Evolutionary conservation across 2,329 filamentous ascomycete genomes (phyloP), one percentile per base, ranked within the genome.

Genomic region (Diaporthe ampelina): DNA sequence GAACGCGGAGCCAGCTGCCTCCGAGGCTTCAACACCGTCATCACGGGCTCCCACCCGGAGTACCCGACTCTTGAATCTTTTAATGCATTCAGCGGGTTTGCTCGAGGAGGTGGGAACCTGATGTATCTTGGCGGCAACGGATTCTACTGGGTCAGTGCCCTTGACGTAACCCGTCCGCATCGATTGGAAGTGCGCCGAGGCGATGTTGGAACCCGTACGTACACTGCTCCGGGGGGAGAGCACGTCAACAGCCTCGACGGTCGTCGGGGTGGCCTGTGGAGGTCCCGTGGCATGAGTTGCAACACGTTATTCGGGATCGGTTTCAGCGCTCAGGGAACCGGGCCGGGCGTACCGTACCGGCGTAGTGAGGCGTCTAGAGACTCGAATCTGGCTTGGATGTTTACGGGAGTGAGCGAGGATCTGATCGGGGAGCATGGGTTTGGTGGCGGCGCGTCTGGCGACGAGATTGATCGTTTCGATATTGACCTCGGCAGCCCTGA

Each of bases 1-100:
- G 37, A 74, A 40, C 72, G 75, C 6, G 81, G 79, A 6, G 61
- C 70, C 7, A 67, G 57, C 17, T 70, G 74, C 1, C 52, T 80
- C 3, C 50, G 69, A 0, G 73, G 74, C 2, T 82, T 80, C 74
- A 67, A 76, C 40, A 78, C 77, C 40, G 74, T 81, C n/a, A 78
- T 83, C 63, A 79, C 79, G 1, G 79, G 81, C 63, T 80, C 78
- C 52, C 81, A 82, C 72, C 81, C 82, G 3, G 82, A 83, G 75
- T 83, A 83, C 65, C 80, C 79, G 15, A 81, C 78, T 11, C 61
- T 78, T 26, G 58, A 79, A 24, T 78, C 78, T 26, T 77, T 81
- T 15, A 74, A 79, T 63, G 80, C 77, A 10, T 83, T 80, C 63
- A 75, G 74, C 32, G 75, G 73, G 10, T 83, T 81, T 74, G 76